phyloP scores from a whole-genome alignment of 164 flowering plant genomes.

The Sextonia rubra region DNA sequence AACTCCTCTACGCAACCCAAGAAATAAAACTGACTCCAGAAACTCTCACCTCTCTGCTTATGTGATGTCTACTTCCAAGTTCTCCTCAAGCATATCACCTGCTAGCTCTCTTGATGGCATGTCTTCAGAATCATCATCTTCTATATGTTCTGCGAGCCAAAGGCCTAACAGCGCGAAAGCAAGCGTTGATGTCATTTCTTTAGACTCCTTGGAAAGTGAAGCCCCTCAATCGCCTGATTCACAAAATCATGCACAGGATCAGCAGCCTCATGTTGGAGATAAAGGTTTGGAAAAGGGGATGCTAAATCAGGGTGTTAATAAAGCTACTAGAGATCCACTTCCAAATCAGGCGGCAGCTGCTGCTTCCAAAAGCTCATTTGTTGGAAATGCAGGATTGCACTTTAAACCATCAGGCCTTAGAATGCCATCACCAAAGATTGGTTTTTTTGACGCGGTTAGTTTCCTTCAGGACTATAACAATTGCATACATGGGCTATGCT shows the following conservation, averaged over 20 bases:
- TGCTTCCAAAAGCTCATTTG: conserved; percentile 8
- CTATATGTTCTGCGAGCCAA: conserved; percentile 50
- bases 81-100: conserved; percentile 8
- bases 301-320: conserved; percentile 19
- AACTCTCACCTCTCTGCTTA: background rate
- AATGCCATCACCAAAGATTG: conserved; percentile 89
- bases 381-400: background rate
- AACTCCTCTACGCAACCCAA: conserved; percentile 2
- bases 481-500: background rate
- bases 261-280: background rate
- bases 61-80: background rate
- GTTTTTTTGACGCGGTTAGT: conserved; percentile 94
- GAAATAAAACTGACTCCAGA: conserved; percentile 3
- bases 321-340: conserved; percentile 16
- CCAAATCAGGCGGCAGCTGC: conserved; percentile 25
- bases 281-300: background rate
- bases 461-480: background rate
- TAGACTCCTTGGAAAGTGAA: conserved; percentile 14
- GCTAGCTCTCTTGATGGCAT: conserved; percentile 25
- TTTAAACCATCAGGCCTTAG: conserved; percentile 77
- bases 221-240: conserved; percentile 15
- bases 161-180: conserved; percentile 30
- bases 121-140: conserved; percentile 70
- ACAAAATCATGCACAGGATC: conserved; percentile 13
- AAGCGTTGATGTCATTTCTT: conserved; percentile 24